A percentile compares a stretch with the other conserved stretches of the same genome.
Conservation (phyloP, 73 alveolate genomes). For the Symbiodinium pilosum region DNA sequence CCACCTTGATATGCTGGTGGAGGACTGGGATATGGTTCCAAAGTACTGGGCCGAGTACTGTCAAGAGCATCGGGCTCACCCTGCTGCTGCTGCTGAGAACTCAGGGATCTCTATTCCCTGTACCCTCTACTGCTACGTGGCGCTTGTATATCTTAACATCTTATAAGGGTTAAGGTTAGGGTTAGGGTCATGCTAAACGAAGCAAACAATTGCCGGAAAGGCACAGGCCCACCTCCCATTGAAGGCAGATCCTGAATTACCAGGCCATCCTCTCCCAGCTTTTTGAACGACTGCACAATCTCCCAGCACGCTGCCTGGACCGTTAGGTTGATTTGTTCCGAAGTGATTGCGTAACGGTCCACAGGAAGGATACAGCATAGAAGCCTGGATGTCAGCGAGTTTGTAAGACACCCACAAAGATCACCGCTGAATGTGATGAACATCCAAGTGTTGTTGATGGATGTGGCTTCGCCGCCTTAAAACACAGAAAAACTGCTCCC, state of each 20-base stretch:
- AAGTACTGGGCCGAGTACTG: not conserved
- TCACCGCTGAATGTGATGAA: not conserved
- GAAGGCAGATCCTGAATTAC: not conserved
- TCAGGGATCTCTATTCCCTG: not conserved
- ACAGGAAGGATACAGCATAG: not conserved
- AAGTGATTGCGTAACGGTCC: not conserved
- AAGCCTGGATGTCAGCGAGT: conserved; percentile 13
- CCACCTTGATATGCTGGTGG: not conserved
- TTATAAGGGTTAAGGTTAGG: too few relatives aligned
- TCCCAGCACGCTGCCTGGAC: not conserved
- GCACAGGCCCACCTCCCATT: not conserved
- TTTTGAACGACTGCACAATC: not conserved
- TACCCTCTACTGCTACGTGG: not conserved
- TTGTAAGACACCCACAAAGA: not conserved
- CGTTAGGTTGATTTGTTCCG: not conserved
- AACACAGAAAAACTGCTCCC: too few relatives aligned
- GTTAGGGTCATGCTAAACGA: too few relatives aligned
- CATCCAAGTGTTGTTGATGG: conserved; percentile 1
- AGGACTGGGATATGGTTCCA: not conserved
- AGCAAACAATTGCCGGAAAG: too few relatives aligned
- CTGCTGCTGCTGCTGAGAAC: not conserved
- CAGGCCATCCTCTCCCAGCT: not conserved
- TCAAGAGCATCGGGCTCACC: not conserved
- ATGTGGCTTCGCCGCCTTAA: conserved; percentile 31
- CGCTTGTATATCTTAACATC: too few relatives aligned